phyloP scores from a whole-genome alignment of 768 basidiomycete genomes.

The Daedaleopsis sinensis region DNA sequence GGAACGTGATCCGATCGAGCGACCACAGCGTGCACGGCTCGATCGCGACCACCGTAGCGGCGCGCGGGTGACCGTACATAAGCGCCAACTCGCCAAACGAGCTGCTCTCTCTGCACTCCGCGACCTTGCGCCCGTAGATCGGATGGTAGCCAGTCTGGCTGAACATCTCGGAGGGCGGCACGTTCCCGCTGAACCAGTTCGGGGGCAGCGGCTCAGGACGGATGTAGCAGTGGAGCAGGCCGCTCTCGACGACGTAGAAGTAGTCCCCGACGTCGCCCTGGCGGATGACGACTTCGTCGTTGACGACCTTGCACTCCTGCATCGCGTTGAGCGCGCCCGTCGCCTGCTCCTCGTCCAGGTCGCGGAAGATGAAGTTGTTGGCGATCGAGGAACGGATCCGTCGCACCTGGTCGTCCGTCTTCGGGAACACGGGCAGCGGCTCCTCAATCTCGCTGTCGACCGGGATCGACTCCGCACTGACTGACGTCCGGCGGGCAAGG shows the following conservation, averaged over 20 bases:
- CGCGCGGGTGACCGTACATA: conserved; percentile 97
- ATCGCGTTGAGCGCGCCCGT: conserved; percentile 92
- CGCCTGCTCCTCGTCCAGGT: conserved; percentile 96
- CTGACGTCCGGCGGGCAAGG: conserved; percentile 89
- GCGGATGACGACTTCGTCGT: conserved; percentile 89
- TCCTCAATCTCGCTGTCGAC: conserved; percentile 69
- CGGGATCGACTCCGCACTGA: conserved; percentile 95
- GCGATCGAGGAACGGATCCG: conserved; percentile 88
- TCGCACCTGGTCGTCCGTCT: conserved; percentile 80
- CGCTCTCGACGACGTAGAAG: conserved; percentile 96
- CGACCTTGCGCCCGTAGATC: conserved; percentile 79
- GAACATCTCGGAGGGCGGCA: conserved; percentile 53
- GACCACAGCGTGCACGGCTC: conserved; percentile 89
- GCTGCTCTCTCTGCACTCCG: conserved; percentile 79
- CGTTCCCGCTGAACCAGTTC: conserved; percentile 52
- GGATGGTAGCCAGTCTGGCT: conserved; percentile 68
- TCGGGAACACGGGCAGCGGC: conserved; percentile 74
- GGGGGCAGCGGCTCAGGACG: conserved; percentile 67
- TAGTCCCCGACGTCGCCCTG: conserved; percentile 97
- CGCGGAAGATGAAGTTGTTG: conserved; percentile 92
- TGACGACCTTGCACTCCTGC: conserved; percentile 76
- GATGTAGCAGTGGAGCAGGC: conserved; percentile 83
- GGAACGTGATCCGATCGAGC: conserved; percentile 96
- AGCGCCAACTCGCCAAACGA: conserved; percentile 96
- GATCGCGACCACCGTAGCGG: conserved; percentile 89